A percentile compares a stretch with the other conserved stretches of the same genome.
phyloP scores from a whole-genome alignment of 2,329 filamentous ascomycete genomes.

The Didymella glomerata region DNA sequence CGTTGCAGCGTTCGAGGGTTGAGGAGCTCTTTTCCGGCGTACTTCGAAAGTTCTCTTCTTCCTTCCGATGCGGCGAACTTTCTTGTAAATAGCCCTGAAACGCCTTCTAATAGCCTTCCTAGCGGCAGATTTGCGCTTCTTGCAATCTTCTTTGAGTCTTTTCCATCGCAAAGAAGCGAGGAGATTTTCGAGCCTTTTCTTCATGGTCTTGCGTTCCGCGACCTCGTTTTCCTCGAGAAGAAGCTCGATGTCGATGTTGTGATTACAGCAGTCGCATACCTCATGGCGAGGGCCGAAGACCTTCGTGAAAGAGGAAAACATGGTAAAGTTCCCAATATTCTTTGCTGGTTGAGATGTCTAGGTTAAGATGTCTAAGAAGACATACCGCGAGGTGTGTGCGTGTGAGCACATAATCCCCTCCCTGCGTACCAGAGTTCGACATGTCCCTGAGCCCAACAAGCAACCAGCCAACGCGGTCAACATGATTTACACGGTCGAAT shows the following conservation, averaged over 20 bases:
- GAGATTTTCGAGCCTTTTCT: neutral
- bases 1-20: neutral
- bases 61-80: neutral
- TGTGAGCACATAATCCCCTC: neutral
- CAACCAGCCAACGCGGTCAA: neutral
- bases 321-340: neutral
- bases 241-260: neutral
- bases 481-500: neutral
- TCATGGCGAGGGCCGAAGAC: neutral
- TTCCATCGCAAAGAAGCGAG: neutral
- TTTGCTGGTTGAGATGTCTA: neutral
- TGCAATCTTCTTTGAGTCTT: neutral
- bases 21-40: neutral
- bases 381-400: neutral
- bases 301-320: neutral
- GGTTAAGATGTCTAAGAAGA: too few species aligned
- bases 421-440: neutral
- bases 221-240: neutral
- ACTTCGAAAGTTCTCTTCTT: neutral
- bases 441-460: neutral
- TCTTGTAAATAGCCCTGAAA: neutral
- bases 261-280: constrained; percentile 14
- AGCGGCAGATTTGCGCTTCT: neutral
- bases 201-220: neutral
- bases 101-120: neutral